Percentiles rank a stretch among this genome's conserved stretches.
Evolutionary conservation across 1,284 basidiomycete species (phyloP).

Genomic region (Mycosarcoma maydis): DNA sequence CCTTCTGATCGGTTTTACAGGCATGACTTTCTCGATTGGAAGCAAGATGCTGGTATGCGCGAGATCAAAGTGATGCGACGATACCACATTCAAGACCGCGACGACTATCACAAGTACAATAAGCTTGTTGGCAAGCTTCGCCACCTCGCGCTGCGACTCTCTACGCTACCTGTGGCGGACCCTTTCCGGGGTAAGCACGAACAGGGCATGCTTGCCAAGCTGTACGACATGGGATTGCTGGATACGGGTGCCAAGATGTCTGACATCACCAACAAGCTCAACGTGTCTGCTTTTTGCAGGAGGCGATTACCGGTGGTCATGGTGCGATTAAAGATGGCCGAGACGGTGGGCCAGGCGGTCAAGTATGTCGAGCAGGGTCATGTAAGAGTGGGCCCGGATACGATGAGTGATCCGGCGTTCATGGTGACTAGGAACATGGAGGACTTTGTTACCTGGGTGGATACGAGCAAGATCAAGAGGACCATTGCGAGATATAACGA

Average conservation of each 20-base stretch:
- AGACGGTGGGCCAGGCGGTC: constrained; percentile 95
- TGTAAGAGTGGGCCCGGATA: constrained; percentile 93
- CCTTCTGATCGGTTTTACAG: constrained; percentile 13
- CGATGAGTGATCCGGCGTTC: constrained; percentile 95
- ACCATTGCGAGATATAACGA: constrained; percentile 97
- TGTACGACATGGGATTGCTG: constrained; percentile 96
- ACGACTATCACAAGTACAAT: constrained; percentile 99
- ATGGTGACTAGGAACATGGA: constrained; percentile 94
- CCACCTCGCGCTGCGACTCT: constrained; percentile 84
- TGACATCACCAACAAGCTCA: constrained; percentile 78
- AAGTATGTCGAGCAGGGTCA: constrained; percentile 99
- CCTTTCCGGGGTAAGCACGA: constrained; percentile 88
- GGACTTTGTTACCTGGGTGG: constrained; percentile 99
- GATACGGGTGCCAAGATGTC: constrained; percentile 70
- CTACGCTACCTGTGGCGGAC: constrained; percentile 87
- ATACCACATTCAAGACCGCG: constrained; percentile 78
- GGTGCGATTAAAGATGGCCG: constrained; percentile 92
- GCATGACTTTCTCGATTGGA: constrained; percentile 79
- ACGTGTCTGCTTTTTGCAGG: constrained; percentile 92
- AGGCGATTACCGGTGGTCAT: constrained; percentile 90
- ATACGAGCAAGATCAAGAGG: constrained; percentile 94
- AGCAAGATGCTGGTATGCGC: constrained; percentile 88
- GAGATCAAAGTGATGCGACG: constrained; percentile 95
- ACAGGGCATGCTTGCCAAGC: constrained; percentile 85
- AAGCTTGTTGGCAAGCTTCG: constrained; percentile 89